Evolutionary conservation across 2,329 filamentous ascomycete species (phyloP).

Genomic region (Pestalotiopsis sp.): DNA sequence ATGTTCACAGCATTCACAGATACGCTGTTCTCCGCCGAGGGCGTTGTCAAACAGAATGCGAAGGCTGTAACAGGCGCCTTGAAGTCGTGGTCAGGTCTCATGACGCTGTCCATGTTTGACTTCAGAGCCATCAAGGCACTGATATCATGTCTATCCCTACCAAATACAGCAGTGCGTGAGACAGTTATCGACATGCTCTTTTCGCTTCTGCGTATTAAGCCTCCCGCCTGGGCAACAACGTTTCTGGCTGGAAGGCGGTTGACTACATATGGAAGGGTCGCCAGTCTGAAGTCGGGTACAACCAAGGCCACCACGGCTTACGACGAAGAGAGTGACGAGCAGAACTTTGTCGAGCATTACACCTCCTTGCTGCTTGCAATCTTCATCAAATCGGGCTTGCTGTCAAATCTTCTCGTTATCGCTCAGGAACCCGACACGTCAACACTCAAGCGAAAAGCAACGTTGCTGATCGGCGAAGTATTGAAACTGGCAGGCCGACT

Average conservation of each 20-base stretch:
- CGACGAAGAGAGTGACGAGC: conserved; percentile 69
- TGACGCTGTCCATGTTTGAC: conserved; percentile 85
- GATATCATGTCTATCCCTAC: conserved; percentile 61
- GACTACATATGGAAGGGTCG: conserved; percentile 94
- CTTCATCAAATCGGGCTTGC: conserved; percentile 77
- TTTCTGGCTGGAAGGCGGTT: conserved; percentile 90
- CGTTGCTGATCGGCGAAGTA: conserved; percentile 85
- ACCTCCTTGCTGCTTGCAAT: conserved; percentile 84
- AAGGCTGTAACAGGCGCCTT: conserved; percentile 90
- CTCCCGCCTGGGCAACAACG: conserved; percentile 90
- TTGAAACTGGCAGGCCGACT: conserved; percentile 86
- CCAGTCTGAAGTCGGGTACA: conserved; percentile 69
- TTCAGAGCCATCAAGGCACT: conserved; percentile 83
- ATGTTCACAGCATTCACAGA: conserved; percentile 94
- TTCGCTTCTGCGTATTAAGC: conserved; percentile 79
- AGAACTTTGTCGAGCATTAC: conserved; percentile 92
- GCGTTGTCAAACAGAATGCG: conserved; percentile 77
- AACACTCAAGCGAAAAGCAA: conserved; percentile 81
- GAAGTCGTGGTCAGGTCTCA: conserved; percentile 90
- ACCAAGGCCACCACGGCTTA: conserved; percentile 50
- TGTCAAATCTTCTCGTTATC: conserved; percentile 61
- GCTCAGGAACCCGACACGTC: conserved; percentile 68
- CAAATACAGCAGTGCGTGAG: conserved; percentile 60
- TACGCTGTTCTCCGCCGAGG: conserved; percentile 61
- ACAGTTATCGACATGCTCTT: conserved; percentile 88